Evolutionary conservation across 345 rosid species (phyloP).

Genomic region (Capsella bursapastoris): DNA sequence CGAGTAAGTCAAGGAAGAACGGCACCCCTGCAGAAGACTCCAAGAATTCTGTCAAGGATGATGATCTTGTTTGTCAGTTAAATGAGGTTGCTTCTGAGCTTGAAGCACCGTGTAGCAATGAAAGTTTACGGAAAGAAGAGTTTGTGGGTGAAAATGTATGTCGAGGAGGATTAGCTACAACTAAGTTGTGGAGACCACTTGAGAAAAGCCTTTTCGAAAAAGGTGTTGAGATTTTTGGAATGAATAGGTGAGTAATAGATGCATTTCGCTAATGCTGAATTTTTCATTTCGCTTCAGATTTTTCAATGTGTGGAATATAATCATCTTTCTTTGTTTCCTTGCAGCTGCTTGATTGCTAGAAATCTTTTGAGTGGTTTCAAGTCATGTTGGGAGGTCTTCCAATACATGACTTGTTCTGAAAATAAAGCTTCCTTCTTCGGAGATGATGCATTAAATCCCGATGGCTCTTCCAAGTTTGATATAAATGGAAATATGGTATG

Average conservation of each 20-base stretch:
- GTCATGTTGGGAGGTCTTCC: conserved; percentile 92
- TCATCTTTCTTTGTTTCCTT: conserved; percentile 35
- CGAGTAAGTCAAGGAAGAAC: conserved; percentile 66
- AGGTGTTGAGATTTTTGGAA: conserved; percentile 94
- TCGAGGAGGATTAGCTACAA: conserved; percentile 56
- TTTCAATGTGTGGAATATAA: conserved; percentile 9
- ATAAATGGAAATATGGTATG: conserved; percentile 71
- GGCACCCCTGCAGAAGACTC: conserved; percentile 47
- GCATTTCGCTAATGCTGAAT: conserved; percentile 4
- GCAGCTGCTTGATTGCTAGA: conserved; percentile 91
- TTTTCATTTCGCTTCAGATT: background rate
- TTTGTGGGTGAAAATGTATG: conserved; percentile 63
- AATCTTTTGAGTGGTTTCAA: conserved; percentile 90
- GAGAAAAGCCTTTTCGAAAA: conserved; percentile 91
- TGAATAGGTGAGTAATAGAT: conserved; percentile 71
- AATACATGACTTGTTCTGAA: conserved; percentile 74
- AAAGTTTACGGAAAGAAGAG: conserved; percentile 66
- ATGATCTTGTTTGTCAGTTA: conserved; percentile 47
- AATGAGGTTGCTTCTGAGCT: conserved; percentile 54
- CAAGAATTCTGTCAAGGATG: conserved; percentile 48
- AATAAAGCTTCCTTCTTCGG: conserved; percentile 65
- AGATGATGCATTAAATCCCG: conserved; percentile 68
- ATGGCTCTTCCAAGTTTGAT: conserved; percentile 86
- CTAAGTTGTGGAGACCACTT: conserved; percentile 76
- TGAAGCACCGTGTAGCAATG: conserved; percentile 53